Conservation (phyloP, 768 basidiomycete genomes). For the Hygrocybe coccinea region DNA sequence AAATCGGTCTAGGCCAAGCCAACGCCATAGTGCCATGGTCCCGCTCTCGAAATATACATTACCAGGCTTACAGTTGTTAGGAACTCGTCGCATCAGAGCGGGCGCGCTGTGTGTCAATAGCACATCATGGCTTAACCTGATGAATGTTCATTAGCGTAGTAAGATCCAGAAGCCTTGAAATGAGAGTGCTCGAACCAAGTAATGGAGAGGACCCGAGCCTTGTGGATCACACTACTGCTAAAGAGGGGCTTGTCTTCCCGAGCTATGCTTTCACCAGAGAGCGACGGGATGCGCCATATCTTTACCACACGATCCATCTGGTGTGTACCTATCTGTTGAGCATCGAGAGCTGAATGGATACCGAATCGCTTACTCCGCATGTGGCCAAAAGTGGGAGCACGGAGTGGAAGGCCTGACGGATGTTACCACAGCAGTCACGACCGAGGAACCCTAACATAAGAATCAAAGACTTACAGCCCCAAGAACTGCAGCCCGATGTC, state of each 20-base stretch:
- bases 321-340: background rate
- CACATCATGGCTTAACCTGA: conserved; percentile 55
- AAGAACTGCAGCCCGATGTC: conserved; percentile 65
- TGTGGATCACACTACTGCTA: conserved; percentile 61
- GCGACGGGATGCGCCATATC: conserved; percentile 60
- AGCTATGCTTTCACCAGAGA: conserved; percentile 33
- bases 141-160: conserved; percentile 3
- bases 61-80: conserved; percentile 19
- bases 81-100: conserved; percentile 38
- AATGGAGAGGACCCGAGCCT: conserved; percentile 58
- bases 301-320: conserved; percentile 73
- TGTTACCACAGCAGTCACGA: background rate
- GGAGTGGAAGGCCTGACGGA: conserved; percentile 61
- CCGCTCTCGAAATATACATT: conserved; percentile 40
- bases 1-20: conserved; percentile 63
- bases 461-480: conserved; percentile 44
- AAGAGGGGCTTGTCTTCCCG: conserved; percentile 77
- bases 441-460: conserved; percentile 5
- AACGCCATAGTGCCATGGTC: conserved; percentile 58
- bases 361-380: conserved; percentile 53
- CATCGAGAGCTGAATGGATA: conserved; percentile 6
- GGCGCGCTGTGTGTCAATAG: conserved; percentile 52
- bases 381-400: conserved; percentile 64
- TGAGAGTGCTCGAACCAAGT: conserved; percentile 44
- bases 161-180: background rate